Evolutionary conservation across 1,284 basidiomycete species (phyloP), one percentile per base, ranked within the genome.

Genomic region (Rhodofomes roseus): DNA sequence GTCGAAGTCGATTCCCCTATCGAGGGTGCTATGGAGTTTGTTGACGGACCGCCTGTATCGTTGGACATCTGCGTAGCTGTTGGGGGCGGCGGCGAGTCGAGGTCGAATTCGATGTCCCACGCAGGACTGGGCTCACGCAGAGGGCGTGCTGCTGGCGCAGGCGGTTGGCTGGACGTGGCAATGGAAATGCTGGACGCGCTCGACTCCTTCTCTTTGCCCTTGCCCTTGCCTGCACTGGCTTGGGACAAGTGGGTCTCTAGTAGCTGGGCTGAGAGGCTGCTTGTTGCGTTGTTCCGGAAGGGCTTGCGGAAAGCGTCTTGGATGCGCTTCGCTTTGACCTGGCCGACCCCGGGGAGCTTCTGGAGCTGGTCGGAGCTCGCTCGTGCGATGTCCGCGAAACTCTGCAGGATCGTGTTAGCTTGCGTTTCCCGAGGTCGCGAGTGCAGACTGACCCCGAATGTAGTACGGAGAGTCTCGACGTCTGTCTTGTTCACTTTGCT

Each of bases 401-500:
- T 94, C 95, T 96, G 66, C 5, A 16, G 16, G 16, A 4, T 16
- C 7, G 16, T 4, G 9, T 18, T 3, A 39, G 37, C 5, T 12
- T 16, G 14, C 3, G 16, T 39, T 12, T 3, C 4, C 16, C 12
- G 16, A 39, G 37, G 4, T 8, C 37, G 11, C 11, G 31, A 39
- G 7, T 9, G 25, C 6, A 8, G 14, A 29, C 46, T 48, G 46
- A 97, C 95, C 20, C 95, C 95, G 69, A 96, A 90, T n/a, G 92
- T 89, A 0, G 90, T 89, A n/a, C 92, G 83, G 27, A 99, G 77
- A 1, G 96, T 97, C 73, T 95, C 87, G 0, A 96, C 95, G 69
- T 99, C 97, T 0, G 96, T 98, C 79, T 96, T 98, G 77, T 99
- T 99, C 59, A 99, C 90, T 66, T 93, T 95, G 68, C 86, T 90